phyloP scores from a whole-genome alignment of 306 rosid genomes.

The Gillenia trifoliata region DNA sequence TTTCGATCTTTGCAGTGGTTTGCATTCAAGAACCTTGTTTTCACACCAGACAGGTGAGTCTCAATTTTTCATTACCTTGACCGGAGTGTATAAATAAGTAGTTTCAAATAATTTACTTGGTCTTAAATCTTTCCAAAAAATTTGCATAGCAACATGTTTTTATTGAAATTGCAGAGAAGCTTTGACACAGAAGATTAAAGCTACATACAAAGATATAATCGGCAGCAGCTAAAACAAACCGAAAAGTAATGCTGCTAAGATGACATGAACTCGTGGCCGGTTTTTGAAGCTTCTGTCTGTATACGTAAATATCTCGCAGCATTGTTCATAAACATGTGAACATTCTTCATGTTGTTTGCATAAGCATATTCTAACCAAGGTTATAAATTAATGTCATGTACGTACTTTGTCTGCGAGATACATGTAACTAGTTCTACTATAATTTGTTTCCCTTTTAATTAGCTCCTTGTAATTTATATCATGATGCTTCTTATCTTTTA shows the following conservation, averaged over 20 bases:
- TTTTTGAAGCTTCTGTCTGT: constrained; percentile 16
- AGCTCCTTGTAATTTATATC: constrained; percentile 13
- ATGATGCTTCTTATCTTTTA: background rate
- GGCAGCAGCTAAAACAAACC: constrained; percentile 60
- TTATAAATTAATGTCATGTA: constrained; percentile 19
- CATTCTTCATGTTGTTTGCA: constrained; percentile 31
- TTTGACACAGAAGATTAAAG: constrained; percentile 52
- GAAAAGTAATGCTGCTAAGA: constrained; percentile 28
- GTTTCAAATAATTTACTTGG: background rate
- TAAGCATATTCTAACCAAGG: constrained; percentile 32
- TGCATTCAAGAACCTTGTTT: constrained; percentile 62
- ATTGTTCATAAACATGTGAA: constrained; percentile 30
- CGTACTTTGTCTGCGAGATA: constrained; percentile 32
- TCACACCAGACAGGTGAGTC: constrained; percentile 75
- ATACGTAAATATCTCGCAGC: constrained; percentile 23
- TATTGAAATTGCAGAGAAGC: constrained; percentile 57
- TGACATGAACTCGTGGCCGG: constrained; percentile 18
- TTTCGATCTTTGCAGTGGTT: constrained; percentile 62
- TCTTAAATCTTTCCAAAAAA: background rate
- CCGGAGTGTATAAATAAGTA: background rate
- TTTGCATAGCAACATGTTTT: background rate
- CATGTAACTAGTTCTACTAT: constrained; percentile 26
- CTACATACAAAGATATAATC: constrained; percentile 46
- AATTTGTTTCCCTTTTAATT: constrained; percentile 8
- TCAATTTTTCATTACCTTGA: background rate